Base-by-base conservation (phyloP, 306 rosid species). In the Dryas octopetala region DNA sequence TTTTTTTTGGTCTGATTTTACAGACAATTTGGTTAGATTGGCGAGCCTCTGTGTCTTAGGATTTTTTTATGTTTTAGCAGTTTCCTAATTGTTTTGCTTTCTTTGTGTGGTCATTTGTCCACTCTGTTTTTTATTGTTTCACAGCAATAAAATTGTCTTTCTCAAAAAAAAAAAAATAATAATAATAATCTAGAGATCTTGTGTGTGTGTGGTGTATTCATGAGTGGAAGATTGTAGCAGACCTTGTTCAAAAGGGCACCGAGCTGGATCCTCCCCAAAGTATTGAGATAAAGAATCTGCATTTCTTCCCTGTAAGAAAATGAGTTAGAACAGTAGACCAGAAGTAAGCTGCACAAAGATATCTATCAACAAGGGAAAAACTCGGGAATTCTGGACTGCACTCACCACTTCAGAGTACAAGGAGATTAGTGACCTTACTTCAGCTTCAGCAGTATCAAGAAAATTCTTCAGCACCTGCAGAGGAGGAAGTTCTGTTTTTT, bases 221-320 rank as follows among this genome's bases (percentile, higher is more conserved):
- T 32, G 53, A 23, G 57, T 48, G 72, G 74, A 76, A 41, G 64
- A 78, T 51, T 45, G 69, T n/a, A 43, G 45, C 88, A 83, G 54
- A 95, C 98, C 98, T 95, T 95, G 98, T 85, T 95, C 98, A 79
- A 95, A 95, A 50, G 98, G 98, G 79, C 96, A 95, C 78, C 97
- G 87, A 73, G 97, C 90, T 72, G 98, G 98, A 89, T 95, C 98
- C 89, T 95, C 98, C 55, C 98, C 98, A 40, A 95, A 95, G 88
- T 95, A 95, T 77, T 90, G 95, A 69, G 96, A 95, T 87, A 95
- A 86, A 49, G 98, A 95, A 80, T 95, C 98, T 23, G 98, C 98
- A 74, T 82, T 91, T 90, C 97, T 88, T 78, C 98, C 98, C 98
- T 95, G 88, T 50, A 82, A 80, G 62, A 85, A 61, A 86, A 73